A percentile compares a stretch with the other conserved stretches of the same genome.
phyloP scores from a whole-genome alignment of 1,139 yeast species.

The Suhomyces chickasaworum region DNA sequence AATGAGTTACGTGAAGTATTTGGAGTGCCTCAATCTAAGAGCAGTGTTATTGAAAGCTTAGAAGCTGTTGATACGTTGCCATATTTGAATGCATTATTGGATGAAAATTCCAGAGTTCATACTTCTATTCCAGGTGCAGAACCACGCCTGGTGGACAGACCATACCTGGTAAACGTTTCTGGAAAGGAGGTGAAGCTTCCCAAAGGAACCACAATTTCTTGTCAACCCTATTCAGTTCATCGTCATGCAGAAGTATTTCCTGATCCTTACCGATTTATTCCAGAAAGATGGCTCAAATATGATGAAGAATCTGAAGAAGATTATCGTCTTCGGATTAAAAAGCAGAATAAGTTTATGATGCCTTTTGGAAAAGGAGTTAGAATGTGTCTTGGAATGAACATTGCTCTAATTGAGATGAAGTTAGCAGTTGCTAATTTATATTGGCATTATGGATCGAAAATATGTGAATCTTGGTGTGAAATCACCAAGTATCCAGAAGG shows the following conservation, averaged over 20 bases:
- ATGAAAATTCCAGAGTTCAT: slow-evolving; percentile 62
- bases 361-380: slow-evolving; percentile 76
- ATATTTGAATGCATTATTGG: slow-evolving; percentile 56
- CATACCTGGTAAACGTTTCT: slow-evolving; percentile 22
- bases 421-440: slow-evolving; percentile 56
- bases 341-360: slow-evolving; percentile 58
- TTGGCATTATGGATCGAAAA: slow-evolving; percentile 43
- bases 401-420: slow-evolving; percentile 70
- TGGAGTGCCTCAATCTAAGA: slow-evolving; percentile 31
- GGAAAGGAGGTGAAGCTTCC: slow-evolving; percentile 42
- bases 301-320: slow-evolving; percentile 35
- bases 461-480: slow-evolving; percentile 49
- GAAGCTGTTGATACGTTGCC: slow-evolving; percentile 53
- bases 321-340: slow-evolving; percentile 39
- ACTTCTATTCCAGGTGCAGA: slow-evolving; percentile 78
- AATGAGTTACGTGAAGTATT: slow-evolving; percentile 42
- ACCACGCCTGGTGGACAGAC: slow-evolving; percentile 53
- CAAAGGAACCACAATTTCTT: slow-evolving; percentile 56
- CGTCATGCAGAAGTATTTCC: slow-evolving; percentile 53
- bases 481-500: slow-evolving; percentile 22
- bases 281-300: slow-evolving; percentile 61
- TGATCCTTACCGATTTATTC: slow-evolving; percentile 52
- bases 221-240: slow-evolving; percentile 69
- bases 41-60: slow-evolving; percentile 32
- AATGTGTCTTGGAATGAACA: slow-evolving; percentile 73